These are phyloP conservation scores for Puccinia sorghi DNA, from an alignment of 1,284 basidiomycete species.

Conservation along the genomic window DNA sequence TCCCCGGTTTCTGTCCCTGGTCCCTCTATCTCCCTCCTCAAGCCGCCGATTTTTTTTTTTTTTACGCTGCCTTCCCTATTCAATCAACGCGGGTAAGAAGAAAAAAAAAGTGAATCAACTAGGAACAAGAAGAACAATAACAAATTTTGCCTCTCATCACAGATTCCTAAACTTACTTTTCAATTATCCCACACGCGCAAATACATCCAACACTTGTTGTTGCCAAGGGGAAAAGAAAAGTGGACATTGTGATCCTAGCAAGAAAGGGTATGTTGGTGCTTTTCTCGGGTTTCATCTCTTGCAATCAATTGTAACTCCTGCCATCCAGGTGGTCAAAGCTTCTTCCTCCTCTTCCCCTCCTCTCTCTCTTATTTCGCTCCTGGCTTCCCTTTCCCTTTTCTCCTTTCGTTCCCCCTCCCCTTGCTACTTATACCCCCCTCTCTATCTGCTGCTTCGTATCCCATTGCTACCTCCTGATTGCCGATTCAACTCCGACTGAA, in stretches of 20 bases:
- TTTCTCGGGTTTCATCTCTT: not conserved
- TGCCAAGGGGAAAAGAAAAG: constrained; percentile 3
- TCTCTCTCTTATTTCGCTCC: constrained; percentile 13
- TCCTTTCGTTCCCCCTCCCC: not conserved
- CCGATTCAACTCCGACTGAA: constrained; percentile 31
- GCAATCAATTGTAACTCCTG: not conserved
- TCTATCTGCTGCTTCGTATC: constrained; percentile 12
- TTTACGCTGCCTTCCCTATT: not conserved
- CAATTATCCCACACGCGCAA: constrained; percentile 8
- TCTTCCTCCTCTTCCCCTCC: constrained; percentile 7
- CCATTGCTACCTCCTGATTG: constrained; percentile 12
- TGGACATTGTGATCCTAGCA: not conserved
- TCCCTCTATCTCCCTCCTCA: constrained; percentile 37
- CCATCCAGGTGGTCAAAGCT: constrained; percentile 13
- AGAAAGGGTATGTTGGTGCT: constrained; percentile 5
- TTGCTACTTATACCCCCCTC: constrained; percentile 18
- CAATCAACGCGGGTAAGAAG: not conserved
- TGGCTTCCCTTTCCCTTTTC: constrained; percentile 5
- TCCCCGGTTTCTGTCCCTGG: constrained; percentile 30
- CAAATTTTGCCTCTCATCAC: constrained; percentile 16
- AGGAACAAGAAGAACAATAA: constrained; percentile 15
- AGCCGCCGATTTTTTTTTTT: not conserved
- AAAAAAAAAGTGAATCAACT: constrained; percentile 10
- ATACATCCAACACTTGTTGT: not conserved
- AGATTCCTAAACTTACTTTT: constrained; percentile 26